These are phyloP conservation scores for Trypanosomatidae sp. DNA, from an alignment of 208 protist species.

Conservation along the genomic window DNA sequence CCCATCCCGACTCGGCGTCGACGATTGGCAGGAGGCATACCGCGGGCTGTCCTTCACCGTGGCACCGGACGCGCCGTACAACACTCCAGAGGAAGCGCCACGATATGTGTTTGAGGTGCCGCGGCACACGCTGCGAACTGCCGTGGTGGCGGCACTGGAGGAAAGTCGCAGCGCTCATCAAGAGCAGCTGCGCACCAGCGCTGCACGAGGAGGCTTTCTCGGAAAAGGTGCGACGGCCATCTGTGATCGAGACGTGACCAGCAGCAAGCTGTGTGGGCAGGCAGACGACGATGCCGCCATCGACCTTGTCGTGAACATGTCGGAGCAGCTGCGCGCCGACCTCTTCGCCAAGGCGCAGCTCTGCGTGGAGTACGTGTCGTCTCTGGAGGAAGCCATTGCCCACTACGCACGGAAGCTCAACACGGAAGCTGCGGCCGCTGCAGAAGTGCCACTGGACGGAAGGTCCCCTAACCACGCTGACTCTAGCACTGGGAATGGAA, in stretches of 20 bases:
- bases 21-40: neutral
- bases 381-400: slow-evolving; percentile 50
- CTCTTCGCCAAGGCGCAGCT: slow-evolving; percentile 73
- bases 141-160: slow-evolving; percentile 35
- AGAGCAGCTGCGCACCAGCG: neutral
- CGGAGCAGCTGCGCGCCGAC: slow-evolving; percentile 46
- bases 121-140: slow-evolving; percentile 47
- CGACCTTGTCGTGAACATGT: slow-evolving; percentile 50
- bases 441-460: slow-evolving; percentile 14
- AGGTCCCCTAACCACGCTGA: neutral
- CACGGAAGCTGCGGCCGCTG: slow-evolving; percentile 11
- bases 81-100: slow-evolving; percentile 16
- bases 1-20: slow-evolving; percentile 17
- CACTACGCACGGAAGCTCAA: slow-evolving; percentile 42
- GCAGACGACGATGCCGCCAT: slow-evolving; percentile 26
- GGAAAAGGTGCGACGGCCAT: neutral
- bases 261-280: neutral
- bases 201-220: neutral
- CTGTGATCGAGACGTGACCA: neutral
- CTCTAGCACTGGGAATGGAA: neutral
- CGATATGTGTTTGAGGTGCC: slow-evolving; percentile 67
- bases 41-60: slow-evolving; percentile 18
- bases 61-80: slow-evolving; percentile 25
- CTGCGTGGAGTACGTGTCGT: slow-evolving; percentile 60
- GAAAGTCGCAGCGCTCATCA: slow-evolving; percentile 29